Evolutionary conservation across 2,329 filamentous ascomycete genomes (phyloP), one percentile per base, ranked within the genome.

Genomic region (Ophiostoma angusticollis): DNA sequence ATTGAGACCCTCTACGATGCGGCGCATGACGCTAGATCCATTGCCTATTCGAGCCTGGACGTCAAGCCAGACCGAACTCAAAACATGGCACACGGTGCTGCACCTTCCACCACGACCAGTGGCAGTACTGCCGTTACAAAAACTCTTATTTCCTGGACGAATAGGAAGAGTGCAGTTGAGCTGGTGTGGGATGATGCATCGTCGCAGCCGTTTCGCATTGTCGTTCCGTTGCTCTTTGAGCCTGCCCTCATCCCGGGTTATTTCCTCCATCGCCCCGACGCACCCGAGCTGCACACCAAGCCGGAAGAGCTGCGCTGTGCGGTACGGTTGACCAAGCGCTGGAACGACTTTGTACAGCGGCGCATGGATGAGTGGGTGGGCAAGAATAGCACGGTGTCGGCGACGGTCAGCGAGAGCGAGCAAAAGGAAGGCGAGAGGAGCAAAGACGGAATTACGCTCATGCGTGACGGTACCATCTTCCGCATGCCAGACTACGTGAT

Each of bases 251-350:
- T 67, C 0, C 72, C 72, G 0, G 71, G 67, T 2, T 77, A 72
- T 65, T 52, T 59, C 6, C 51, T 51, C 4, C 55, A 55, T 9
- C 62, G 71, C 3, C 60, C 61, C 0, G 38, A 50, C 2, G 61
- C 68, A 1, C 58, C 65, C 1, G 46, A 42, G 12, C 67, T 67
- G 9, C 67, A 70, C 47, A 63, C 57, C 12, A 58, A 59, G 27
- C 59, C 64, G 2, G 69, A 72, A 45, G 65, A 75, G 45, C 57
- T 71, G 48, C 68, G 67, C 42, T 74, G 73, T 43, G 69, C 70
- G 2, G 63, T 64, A 2, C 60, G 63, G 35, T 50, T 77, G 29
- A 68, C 68, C 1, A 50, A 50, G 8, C 54, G 58, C 11, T 76
- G 72, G 72, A 72, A 76, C 45, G 47, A 54, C 5, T 47, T 54